These are phyloP conservation scores for Viola pubescens DNA, from an alignment of 441 rosid species.

Conservation along the genomic window DNA sequence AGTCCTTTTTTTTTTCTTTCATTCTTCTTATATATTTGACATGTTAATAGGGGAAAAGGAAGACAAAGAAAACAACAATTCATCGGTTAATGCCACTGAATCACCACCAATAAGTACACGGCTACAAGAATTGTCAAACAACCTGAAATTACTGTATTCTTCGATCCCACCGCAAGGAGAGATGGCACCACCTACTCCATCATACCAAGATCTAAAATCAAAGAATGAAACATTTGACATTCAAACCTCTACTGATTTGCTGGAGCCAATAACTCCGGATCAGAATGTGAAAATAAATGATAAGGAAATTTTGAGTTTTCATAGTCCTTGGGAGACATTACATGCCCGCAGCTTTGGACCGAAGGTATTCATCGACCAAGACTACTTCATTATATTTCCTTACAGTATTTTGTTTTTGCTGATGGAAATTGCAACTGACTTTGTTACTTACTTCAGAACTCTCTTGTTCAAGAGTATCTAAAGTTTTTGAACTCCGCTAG, in stretches of 20 bases:
- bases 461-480: conserved; percentile 43
- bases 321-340: too few species aligned
- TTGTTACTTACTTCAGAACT: conserved; percentile 11
- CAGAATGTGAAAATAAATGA: not conserved
- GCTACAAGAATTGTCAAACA: conserved; percentile 45
- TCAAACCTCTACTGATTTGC: conserved; percentile 33
- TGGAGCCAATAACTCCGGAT: not conserved
- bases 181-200: conserved; percentile 8
- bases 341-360: too few species aligned
- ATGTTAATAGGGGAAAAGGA: conserved; percentile 23
- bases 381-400: too few species aligned
- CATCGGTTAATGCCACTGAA: conserved; percentile 22
- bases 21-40: not conserved
- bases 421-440: too few species aligned
- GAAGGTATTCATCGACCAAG: too few species aligned
- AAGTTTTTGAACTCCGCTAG: conserved; percentile 50
- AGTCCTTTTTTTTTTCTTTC: not conserved
- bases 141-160: conserved; percentile 39
- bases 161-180: conserved; percentile 28
- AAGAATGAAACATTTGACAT: conserved; percentile 21
- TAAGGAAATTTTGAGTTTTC: not conserved
- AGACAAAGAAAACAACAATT: conserved; percentile 40
- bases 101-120: conserved; percentile 51
- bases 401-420: too few species aligned
- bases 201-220: not conserved